Conservation (phyloP, 768 basidiomycete species). For the Steccherinum ochraceum region DNA sequence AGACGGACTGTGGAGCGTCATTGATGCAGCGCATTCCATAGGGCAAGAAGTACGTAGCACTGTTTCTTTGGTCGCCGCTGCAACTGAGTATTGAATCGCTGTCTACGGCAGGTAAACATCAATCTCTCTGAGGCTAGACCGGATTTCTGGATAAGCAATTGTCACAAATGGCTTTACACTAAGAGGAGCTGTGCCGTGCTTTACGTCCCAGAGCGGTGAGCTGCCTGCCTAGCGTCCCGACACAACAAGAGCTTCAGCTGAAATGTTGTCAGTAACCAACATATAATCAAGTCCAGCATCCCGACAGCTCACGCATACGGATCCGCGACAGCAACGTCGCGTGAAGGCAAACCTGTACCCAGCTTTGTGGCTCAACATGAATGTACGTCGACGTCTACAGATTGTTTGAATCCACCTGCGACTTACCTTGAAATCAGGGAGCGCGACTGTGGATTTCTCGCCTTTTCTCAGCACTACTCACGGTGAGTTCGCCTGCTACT, state of each 20-base stretch:
- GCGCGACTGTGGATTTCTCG: conserved; percentile 52
- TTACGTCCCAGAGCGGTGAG: conserved; percentile 62
- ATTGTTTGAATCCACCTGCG: too few relatives aligned
- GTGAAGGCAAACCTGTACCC: too few relatives aligned
- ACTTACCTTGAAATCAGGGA: too few relatives aligned
- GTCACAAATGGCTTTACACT: conserved; percentile 76
- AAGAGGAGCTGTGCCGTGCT: conserved; percentile 61
- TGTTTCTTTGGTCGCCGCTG: neutral
- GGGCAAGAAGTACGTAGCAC: conserved; percentile 49
- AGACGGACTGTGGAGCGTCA: conserved; percentile 56
- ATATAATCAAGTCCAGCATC: conserved; percentile 51
- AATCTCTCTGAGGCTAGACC: conserved; percentile 46
- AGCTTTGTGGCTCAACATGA: conserved; percentile 20
- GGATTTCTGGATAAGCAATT: conserved; percentile 84
- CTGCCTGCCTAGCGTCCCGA: conserved; percentile 33
- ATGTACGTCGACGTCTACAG: conserved; percentile 8
- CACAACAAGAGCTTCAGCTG: neutral
- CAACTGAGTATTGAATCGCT: too few relatives aligned
- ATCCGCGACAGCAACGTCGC: conserved; percentile 11
- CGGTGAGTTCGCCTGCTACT: conserved; percentile 30
- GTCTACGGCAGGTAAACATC: too few relatives aligned
- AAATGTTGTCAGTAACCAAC: conserved; percentile 49
- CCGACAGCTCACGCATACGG: conserved; percentile 45
- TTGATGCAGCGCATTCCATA: conserved; percentile 78
- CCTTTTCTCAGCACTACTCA: conserved; percentile 47